These are phyloP conservation scores for Phaeolepiota aurea DNA, from an alignment of 768 basidiomycete genomes.

Conservation along the genomic window DNA sequence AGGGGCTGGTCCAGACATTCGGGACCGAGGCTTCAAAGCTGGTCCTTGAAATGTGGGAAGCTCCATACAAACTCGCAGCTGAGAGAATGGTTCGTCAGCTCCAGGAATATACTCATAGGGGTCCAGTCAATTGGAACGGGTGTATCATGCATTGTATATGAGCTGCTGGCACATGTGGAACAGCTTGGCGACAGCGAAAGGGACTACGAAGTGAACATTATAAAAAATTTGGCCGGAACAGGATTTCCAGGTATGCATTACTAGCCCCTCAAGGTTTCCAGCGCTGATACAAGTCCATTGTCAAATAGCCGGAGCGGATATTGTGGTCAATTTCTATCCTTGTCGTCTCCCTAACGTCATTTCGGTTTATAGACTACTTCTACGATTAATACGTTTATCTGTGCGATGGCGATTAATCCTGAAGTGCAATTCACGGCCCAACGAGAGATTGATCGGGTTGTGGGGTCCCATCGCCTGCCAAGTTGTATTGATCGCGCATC, in stretches of 20 bases:
- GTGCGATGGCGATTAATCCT: neutral
- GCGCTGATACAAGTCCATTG: neutral
- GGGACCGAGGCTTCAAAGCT: conserved; percentile 8
- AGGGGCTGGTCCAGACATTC: conserved; percentile 16
- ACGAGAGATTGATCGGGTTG: neutral
- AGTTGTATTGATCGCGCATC: neutral
- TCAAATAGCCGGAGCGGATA: conserved; percentile 9
- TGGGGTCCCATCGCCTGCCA: neutral
- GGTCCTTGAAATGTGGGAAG: conserved; percentile 10
- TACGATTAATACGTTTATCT: conserved; percentile 1
- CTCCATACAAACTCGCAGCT: conserved; percentile 13
- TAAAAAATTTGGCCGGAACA: conserved; percentile 7
- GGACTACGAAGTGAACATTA: conserved; percentile 5
- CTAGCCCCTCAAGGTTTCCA: neutral
- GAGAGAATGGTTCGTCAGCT: conserved; percentile 10
- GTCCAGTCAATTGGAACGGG: neutral
- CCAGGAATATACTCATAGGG: neutral
- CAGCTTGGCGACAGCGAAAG: conserved; percentile 3
- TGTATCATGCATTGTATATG: neutral
- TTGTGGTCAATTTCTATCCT: conserved; percentile 3
- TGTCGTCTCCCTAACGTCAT: neutral
- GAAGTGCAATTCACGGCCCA: neutral
- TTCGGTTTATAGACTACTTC: conserved; percentile 7
- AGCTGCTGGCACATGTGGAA: neutral
- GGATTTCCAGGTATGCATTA: conserved; percentile 7